Evolutionary conservation across 495 filamentous ascomycete genomes (phyloP).

Genomic region (Talaromyces trachyspermus): DNA sequence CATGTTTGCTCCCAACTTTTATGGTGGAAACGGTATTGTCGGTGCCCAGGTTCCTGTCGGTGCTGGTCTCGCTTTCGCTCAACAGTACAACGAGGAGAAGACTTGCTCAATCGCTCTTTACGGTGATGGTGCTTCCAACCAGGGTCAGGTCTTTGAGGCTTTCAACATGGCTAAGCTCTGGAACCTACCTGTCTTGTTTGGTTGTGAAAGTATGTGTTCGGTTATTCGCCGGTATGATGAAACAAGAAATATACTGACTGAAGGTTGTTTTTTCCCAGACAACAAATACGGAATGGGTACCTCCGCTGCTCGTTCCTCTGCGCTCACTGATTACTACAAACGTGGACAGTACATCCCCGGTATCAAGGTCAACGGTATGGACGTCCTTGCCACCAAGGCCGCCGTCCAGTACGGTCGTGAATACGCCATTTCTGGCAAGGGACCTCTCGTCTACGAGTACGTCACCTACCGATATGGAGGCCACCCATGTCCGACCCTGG

Average conservation of each 20-base stretch:
- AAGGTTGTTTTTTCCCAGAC: constrained; percentile 65
- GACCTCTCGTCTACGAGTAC: constrained; percentile 94
- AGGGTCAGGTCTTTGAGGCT: constrained; percentile 98
- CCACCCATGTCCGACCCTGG: constrained; percentile 98
- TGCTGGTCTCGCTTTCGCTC: constrained; percentile 92
- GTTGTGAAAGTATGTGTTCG: constrained; percentile 83
- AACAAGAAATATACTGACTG: constrained; percentile 15
- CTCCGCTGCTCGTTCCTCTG: constrained; percentile 85
- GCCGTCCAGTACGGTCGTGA: constrained; percentile 88
- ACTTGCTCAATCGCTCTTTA: constrained; percentile 86
- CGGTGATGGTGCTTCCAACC: constrained; percentile 95
- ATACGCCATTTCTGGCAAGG: constrained; percentile 70
- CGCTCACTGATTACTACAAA: constrained; percentile 99
- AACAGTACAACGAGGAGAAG: constrained; percentile 81
- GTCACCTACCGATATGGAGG: constrained; percentile 99
- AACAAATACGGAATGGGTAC: constrained; percentile 99
- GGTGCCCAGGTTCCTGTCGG: constrained; percentile 97
- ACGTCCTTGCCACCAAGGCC: constrained; percentile 95
- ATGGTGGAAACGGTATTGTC: constrained; percentile 97
- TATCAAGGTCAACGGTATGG: constrained; percentile 99
- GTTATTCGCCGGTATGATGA: background rate
- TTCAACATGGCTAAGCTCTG: constrained; percentile 99
- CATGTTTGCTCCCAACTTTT: constrained; percentile 98
- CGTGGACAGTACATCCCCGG: constrained; percentile 99
- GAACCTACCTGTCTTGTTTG: constrained; percentile 91